Conservation (phyloP, 2,329 filamentous ascomycete species). For the Aspergillus cejpii region DNA sequence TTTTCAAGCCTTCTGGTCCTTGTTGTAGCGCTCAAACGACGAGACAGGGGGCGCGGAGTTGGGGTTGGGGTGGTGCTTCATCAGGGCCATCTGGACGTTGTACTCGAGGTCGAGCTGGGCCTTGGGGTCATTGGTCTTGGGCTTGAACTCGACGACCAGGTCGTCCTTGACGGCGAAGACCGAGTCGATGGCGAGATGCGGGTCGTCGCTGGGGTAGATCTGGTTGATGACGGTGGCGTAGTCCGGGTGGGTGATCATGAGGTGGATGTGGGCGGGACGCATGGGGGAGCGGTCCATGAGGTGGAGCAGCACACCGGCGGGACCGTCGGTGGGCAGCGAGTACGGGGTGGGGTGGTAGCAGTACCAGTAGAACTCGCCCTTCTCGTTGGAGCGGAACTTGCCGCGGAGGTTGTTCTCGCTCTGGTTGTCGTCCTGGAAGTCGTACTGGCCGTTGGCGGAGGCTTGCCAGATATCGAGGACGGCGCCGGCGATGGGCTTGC, state of each 20-base stretch:
- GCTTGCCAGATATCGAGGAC: conserved; percentile 76
- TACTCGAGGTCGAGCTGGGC: conserved; percentile 56
- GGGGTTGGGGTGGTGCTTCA: conserved; percentile 37
- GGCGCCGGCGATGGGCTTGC: conserved; percentile 59
- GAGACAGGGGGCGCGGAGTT: conserved; percentile 35
- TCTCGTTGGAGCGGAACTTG: conserved; percentile 64
- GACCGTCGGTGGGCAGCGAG: conserved; percentile 60
- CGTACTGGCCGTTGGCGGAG: conserved; percentile 67
- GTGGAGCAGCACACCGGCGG: conserved; percentile 48
- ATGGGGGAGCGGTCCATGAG: conserved; percentile 54
- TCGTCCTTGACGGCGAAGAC: conserved; percentile 59
- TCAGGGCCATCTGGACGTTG: conserved; percentile 52
- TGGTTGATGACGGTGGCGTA: conserved; percentile 54
- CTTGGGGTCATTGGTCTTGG: conserved; percentile 46
- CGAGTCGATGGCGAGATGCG: conserved; percentile 52
- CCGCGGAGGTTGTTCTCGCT: conserved; percentile 66
- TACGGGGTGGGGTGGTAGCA: conserved; percentile 73
- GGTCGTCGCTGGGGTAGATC: conserved; percentile 55
- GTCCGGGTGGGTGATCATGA: conserved; percentile 51
- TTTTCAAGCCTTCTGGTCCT: conserved; percentile 12
- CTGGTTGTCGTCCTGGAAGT: conserved; percentile 69
- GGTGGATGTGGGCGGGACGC: conserved; percentile 57
- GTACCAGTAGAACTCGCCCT: conserved; percentile 61
- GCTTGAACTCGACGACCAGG: conserved; percentile 52
- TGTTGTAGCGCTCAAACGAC: conserved; percentile 34